A percentile compares a stretch with the other conserved stretches of the same genome.
Evolutionary conservation across 2,329 filamentous ascomycete genomes (phyloP).

Genomic region (Cryphonectria japonica): DNA sequence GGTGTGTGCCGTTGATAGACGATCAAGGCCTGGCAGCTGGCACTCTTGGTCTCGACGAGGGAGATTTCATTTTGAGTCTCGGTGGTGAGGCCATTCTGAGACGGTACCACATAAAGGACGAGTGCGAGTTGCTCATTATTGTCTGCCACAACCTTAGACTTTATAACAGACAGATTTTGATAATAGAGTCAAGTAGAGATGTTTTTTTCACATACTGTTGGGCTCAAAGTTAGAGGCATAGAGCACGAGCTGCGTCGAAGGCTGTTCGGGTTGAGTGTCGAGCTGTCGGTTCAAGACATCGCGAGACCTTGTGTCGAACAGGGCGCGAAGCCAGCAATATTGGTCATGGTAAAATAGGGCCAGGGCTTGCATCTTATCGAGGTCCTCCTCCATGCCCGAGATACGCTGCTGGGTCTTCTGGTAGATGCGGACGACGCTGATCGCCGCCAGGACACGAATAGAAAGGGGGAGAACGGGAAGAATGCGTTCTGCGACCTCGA

Average conservation of each 20-base stretch:
- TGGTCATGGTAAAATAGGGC: background rate
- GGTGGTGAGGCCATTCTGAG: background rate
- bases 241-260: background rate
- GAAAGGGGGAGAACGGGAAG: background rate
- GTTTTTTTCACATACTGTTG: no score
- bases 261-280: background rate
- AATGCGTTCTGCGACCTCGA: background rate
- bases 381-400: background rate
- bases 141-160: background rate
- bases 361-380: background rate
- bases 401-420: background rate
- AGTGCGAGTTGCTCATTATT: background rate
- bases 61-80: background rate
- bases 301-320: background rate
- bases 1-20: slow-evolving; percentile 2
- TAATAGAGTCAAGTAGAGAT: no score
- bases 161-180: background rate
- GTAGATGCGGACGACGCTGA: background rate
- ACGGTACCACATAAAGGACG: background rate
- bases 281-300: background rate
- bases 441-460: background rate
- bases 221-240: background rate
- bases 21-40: slow-evolving; percentile 7
- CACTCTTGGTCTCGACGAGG: background rate
- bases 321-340: background rate